Base-by-base conservation (phyloP, 2,329 filamentous ascomycete genomes). In the Exophiala alcalophila region DNA sequence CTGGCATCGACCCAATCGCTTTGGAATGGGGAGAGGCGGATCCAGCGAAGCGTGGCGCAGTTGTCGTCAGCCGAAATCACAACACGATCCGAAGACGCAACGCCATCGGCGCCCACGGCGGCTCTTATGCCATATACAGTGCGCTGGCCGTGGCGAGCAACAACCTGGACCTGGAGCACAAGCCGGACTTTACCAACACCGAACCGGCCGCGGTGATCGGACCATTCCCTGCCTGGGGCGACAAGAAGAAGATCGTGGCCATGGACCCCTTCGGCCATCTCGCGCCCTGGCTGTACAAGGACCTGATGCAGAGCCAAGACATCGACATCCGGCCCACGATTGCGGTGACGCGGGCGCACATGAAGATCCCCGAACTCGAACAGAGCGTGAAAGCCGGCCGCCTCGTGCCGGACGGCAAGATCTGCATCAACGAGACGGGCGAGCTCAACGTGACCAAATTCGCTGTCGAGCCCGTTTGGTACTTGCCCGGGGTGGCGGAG, bases 231-330 rank as follows among this genome's bases (percentile, higher is more conserved):
- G 81, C 92, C 67, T 98, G 91, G 91, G 78, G 77, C 18, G 86
- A 94, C 61, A 79, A 78, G 59, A 88, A 87, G 65, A 97, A 96
- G 72, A 97, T 98, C 51, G 91, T 97, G 10, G 87, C 91, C 12
- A 95, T 98, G 88, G 92, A 97, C 61, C 91, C 91, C 0, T 86
- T 84, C 64, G 91, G 92, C 5, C 92, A 97, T 68, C 71, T 95
- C 47, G 78, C 84, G 6, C 86, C 87, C 6, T 90, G 84, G 83
- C 68, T 94, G 27, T 94, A 84, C 70, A 85, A 84, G 52, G 81
- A 91, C 50, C 75, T 79, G 31, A 89, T 92, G 57, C 74, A 85
- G 34, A 80, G 83, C 36, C 81, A 96, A 30, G 80, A 87, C 56
- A 77, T 94, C 24, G 87, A 95, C 61, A 86, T 94, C 52, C 78